phyloP scores from a whole-genome alignment of 148 eudicot species.

The Vaccinium myrtillus region DNA sequence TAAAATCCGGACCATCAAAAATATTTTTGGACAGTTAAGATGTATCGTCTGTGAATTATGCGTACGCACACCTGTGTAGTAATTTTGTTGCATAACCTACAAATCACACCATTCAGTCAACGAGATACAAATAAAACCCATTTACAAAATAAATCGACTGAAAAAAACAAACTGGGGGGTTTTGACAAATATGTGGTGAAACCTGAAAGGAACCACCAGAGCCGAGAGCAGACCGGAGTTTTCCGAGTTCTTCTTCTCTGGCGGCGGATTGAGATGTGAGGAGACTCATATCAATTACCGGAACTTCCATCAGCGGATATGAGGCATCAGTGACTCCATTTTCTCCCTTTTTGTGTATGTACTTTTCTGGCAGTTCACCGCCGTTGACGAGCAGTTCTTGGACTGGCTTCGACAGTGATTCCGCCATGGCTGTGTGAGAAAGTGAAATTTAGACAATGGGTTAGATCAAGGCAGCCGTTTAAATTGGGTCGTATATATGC shows the following conservation, averaged over 20 bases:
- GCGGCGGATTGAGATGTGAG: conserved; percentile 28
- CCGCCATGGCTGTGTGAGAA: conserved; percentile 9
- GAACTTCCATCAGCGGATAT: conserved; percentile 22
- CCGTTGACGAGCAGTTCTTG: conserved; percentile 27
- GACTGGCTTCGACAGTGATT: conserved; percentile 28
- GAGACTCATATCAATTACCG: conserved; percentile 40
- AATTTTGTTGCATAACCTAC: background rate
- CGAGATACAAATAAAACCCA: background rate
- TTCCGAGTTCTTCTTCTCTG: conserved; percentile 29
- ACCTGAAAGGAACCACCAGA: conserved; percentile 64
- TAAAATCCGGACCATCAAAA: too few relatives aligned
- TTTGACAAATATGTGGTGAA: background rate
- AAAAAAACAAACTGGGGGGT: background rate
- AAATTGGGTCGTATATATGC: background rate
- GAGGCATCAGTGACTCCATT: conserved; percentile 3
- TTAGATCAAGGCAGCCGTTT: background rate
- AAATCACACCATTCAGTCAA: background rate
- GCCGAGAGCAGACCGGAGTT: conserved; percentile 45
- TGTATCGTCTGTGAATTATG: too few relatives aligned
- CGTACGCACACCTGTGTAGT: too few relatives aligned
- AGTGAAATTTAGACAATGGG: background rate
- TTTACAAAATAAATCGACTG: background rate
- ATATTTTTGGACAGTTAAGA: too few relatives aligned
- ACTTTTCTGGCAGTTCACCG: conserved; percentile 33
- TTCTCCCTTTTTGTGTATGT: conserved; percentile 23